These are phyloP conservation scores for Cyclocybe aegerita DNA, from an alignment of 768 basidiomycete genomes.

Conservation along the genomic window DNA sequence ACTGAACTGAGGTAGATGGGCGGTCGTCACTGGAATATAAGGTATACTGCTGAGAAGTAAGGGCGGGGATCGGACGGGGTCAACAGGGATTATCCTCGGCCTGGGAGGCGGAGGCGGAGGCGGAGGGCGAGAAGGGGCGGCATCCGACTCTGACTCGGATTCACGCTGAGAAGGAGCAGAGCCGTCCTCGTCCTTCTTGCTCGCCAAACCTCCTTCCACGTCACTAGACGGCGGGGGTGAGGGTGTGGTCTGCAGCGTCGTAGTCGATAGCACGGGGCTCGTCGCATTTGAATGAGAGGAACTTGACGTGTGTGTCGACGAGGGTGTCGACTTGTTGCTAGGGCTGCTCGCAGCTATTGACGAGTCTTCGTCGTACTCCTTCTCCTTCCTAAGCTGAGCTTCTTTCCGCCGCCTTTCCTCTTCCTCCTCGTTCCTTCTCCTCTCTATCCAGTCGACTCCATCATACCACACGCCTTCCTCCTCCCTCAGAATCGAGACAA, in stretches of 20 bases:
- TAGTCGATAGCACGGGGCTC: constrained; percentile 72
- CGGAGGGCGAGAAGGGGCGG: background rate
- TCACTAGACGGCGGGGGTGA: constrained; percentile 58
- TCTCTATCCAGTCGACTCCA: constrained; percentile 67
- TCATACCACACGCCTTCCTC: constrained; percentile 72
- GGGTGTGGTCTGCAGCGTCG: constrained; percentile 77
- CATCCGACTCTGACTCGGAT: background rate
- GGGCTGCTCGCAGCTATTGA: constrained; percentile 41
- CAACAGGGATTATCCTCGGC: constrained; percentile 34
- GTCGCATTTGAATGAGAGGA: constrained; percentile 41
- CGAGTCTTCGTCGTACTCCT: constrained; percentile 47
- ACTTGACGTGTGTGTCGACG: no score
- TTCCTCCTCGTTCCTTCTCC: constrained; percentile 39
- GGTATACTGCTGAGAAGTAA: constrained; percentile 66
- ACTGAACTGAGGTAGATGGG: constrained; percentile 56
- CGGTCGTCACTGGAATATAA: constrained; percentile 57
- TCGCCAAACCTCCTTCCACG: constrained; percentile 31
- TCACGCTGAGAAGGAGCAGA: background rate
- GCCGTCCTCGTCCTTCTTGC: constrained; percentile 20
- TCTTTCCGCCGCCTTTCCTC: constrained; percentile 13
- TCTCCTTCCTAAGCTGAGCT: constrained; percentile 26
- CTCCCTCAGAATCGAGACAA: constrained; percentile 54
- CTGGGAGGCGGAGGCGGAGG: constrained; percentile 5
- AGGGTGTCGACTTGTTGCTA: constrained; percentile 21
- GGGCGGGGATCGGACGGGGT: constrained; percentile 64